These are phyloP conservation scores for Vanderwaltozyma polyspora DNA, from an alignment of 805 yeast genomes.

Conservation along the genomic window DNA sequence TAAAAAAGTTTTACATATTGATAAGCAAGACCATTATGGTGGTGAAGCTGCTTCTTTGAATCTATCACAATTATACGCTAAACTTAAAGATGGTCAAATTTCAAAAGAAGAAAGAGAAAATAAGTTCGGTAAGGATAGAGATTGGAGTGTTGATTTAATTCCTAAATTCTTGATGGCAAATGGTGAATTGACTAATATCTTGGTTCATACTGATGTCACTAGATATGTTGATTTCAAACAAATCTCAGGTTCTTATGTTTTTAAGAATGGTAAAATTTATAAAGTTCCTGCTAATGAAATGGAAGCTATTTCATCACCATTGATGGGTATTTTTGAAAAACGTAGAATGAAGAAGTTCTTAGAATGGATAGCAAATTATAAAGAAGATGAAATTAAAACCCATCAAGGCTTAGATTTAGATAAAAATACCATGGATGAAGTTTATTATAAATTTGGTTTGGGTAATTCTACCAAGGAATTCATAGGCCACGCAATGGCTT, in stretches of 20 bases:
- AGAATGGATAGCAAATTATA: conserved; percentile 74
- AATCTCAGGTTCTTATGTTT: conserved; percentile 88
- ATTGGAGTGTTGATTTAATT: conserved; percentile 95
- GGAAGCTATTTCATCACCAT: conserved; percentile 83
- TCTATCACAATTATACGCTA: conserved; percentile 54
- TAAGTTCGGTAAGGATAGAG: conserved; percentile 80
- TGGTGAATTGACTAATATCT: conserved; percentile 91
- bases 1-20: conserved; percentile 92
- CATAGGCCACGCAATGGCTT: conserved; percentile 97
- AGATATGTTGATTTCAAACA: conserved; percentile 93
- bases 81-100: conserved; percentile 75
- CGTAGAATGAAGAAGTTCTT: conserved; percentile 87
- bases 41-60: conserved; percentile 86
- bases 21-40: conserved; percentile 92
- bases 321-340: conserved; percentile 94
- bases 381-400: conserved; percentile 67
- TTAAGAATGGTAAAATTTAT: conserved; percentile 75
- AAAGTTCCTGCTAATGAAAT: conserved; percentile 88
- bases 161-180: conserved; percentile 97
- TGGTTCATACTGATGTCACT: conserved; percentile 92
- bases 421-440: conserved; percentile 80
- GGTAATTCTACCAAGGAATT: conserved; percentile 92
- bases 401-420: conserved; percentile 84
- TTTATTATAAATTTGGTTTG: conserved; percentile 78
- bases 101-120: conserved; percentile 54